phyloP scores from a whole-genome alignment of 1,139 yeast genomes.

The Kluyveromyces marxianus region DNA sequence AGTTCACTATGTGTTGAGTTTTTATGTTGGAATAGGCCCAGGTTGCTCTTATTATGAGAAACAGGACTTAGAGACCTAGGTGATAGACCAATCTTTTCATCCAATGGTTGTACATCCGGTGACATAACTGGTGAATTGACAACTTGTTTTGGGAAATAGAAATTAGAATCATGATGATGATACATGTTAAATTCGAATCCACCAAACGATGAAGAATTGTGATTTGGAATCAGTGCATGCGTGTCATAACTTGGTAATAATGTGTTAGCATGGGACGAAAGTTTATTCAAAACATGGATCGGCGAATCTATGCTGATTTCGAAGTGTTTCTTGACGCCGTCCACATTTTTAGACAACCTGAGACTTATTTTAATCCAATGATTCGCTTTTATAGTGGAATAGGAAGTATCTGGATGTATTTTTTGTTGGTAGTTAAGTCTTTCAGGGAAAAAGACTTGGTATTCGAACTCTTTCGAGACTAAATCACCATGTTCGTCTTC shows the following conservation, averaged over 20 bases:
- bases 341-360: conserved; percentile 58
- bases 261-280: conserved; percentile 69
- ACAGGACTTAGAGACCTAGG: conserved; percentile 11
- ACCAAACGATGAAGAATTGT: conserved; percentile 21
- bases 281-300: conserved; percentile 53
- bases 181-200: conserved; percentile 13
- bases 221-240: conserved; percentile 14
- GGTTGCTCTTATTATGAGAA: conserved; percentile 9
- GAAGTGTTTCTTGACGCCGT: conserved; percentile 69
- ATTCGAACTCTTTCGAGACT: conserved; percentile 62
- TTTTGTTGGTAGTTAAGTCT: conserved; percentile 41
- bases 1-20: conserved; percentile 2
- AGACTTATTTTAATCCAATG: conserved; percentile 92
- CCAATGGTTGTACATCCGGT: conserved; percentile 49
- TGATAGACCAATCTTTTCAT: conserved; percentile 17
- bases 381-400: conserved; percentile 68
- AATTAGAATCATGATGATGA: conserved; percentile 34
- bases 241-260: conserved; percentile 37
- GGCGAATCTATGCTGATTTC: conserved; percentile 91
- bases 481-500: conserved; percentile 33
- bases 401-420: conserved; percentile 74
- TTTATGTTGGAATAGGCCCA: conserved; percentile 7
- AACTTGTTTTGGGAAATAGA: conserved; percentile 35
- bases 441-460: conserved; percentile 74
- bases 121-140: conserved; percentile 41